phyloP scores from a whole-genome alignment of 2,329 filamentous ascomycete species.

The Aspergillus sp. region DNA sequence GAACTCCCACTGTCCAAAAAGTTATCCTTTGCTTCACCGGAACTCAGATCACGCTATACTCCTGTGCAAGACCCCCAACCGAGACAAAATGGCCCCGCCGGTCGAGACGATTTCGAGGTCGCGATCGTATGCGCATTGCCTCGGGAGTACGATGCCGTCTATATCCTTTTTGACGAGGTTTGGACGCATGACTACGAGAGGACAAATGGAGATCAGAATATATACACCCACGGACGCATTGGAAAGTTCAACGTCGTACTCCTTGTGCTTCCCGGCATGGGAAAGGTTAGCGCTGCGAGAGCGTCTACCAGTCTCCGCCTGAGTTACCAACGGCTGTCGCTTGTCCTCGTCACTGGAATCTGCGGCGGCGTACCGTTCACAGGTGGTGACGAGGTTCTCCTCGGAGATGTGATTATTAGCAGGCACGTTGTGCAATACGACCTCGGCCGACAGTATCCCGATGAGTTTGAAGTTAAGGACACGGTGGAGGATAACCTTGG shows the following conservation, averaged over 20 bases:
- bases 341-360: slow-evolving; percentile 9
- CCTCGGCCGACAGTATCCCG: background rate
- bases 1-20: slow-evolving; percentile 3
- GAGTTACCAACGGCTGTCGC: background rate
- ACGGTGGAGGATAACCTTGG: slow-evolving; percentile 8
- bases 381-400: background rate
- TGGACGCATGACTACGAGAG: slow-evolving; percentile 4
- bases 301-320: background rate
- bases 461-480: slow-evolving; percentile 28
- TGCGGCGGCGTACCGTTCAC: slow-evolving; percentile 11
- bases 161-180: slow-evolving; percentile 7
- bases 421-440: slow-evolving; percentile 7
- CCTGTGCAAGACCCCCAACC: background rate
- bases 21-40: background rate
- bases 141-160: slow-evolving; percentile 10
- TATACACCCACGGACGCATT: slow-evolving; percentile 10
- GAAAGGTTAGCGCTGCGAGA: background rate
- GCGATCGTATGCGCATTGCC: slow-evolving; percentile 14
- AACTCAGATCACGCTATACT: background rate
- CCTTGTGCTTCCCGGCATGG: background rate
- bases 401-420: slow-evolving; percentile 10
- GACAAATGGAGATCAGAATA: slow-evolving; percentile 1
- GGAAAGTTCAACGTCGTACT: slow-evolving; percentile 10
- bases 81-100: background rate
- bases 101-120: slow-evolving; percentile 2